These are phyloP conservation scores for Lepiota venenata DNA, from an alignment of 768 basidiomycete genomes.

Conservation along the genomic window DNA sequence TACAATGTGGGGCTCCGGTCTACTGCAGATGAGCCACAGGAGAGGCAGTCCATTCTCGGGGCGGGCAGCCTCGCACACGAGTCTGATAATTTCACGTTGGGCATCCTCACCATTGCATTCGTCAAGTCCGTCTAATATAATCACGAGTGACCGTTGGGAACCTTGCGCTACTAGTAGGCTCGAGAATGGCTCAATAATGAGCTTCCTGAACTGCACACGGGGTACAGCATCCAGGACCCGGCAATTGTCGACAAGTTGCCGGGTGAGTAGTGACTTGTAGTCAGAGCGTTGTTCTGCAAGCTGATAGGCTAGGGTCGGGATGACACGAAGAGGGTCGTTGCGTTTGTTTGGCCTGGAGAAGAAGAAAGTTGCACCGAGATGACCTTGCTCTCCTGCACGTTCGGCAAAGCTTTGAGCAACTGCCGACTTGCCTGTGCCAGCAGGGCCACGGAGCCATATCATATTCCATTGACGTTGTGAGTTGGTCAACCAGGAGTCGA, in stretches of 20 bases:
- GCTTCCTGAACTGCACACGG: neutral
- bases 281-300: neutral
- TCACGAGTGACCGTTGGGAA: neutral
- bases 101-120: conserved; percentile 3
- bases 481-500: neutral
- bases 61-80: neutral
- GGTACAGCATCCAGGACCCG: neutral
- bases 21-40: neutral
- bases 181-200: conserved; percentile 4
- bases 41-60: neutral
- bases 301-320: conserved; percentile 4
- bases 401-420: conserved; percentile 8
- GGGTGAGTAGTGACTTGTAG: neutral
- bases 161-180: neutral
- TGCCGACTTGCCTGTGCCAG: conserved; percentile 8
- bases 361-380: conserved; percentile 8
- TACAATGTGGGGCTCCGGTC: neutral
- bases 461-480: neutral
- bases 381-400: neutral
- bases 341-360: neutral
- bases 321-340: neutral
- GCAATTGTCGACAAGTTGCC: neutral
- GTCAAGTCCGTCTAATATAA: conserved; percentile 4
- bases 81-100: neutral
- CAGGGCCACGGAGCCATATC: conserved; percentile 6